A percentile compares a stretch with the other conserved stretches of the same genome.
Conservation (phyloP, 2,329 filamentous ascomycete genomes). For the Berkeleyomyces rouxiae region DNA sequence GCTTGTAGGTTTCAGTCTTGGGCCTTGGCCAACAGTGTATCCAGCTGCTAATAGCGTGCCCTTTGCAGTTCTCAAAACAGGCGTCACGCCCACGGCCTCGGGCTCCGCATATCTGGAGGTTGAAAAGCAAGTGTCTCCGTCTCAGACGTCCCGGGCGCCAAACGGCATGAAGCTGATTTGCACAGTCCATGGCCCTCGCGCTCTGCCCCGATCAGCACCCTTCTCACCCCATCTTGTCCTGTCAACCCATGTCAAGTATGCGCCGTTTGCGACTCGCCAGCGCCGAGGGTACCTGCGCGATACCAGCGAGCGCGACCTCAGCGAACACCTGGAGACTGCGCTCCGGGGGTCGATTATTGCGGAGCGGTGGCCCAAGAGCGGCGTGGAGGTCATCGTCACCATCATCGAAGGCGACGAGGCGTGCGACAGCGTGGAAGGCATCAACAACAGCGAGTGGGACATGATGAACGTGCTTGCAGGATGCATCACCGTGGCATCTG, state of each 20-base stretch:
- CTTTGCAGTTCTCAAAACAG: slow-evolving; percentile 64
- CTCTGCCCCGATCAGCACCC: slow-evolving; percentile 72
- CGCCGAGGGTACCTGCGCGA: slow-evolving; percentile 78
- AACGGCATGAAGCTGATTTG: slow-evolving; percentile 80
- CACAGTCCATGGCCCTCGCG: slow-evolving; percentile 82
- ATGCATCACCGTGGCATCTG: slow-evolving; percentile 85
- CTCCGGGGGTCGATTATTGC: slow-evolving; percentile 79
- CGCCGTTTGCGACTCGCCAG: slow-evolving; percentile 74
- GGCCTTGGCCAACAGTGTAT: background rate
- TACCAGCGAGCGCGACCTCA: slow-evolving; percentile 70
- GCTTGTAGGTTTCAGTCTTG: slow-evolving; percentile 47
- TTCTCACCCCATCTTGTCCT: slow-evolving; percentile 89
- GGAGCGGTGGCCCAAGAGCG: slow-evolving; percentile 95
- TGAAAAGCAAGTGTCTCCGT: slow-evolving; percentile 24
- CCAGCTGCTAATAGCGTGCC: background rate
- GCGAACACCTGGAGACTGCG: slow-evolving; percentile 80
- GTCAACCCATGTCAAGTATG: slow-evolving; percentile 89
- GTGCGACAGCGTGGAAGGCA: slow-evolving; percentile 30
- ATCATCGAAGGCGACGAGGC: slow-evolving; percentile 89
- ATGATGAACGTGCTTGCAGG: slow-evolving; percentile 83
- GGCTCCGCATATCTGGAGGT: slow-evolving; percentile 78
- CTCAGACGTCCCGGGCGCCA: slow-evolving; percentile 26
- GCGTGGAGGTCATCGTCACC: slow-evolving; percentile 85
- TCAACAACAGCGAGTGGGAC: slow-evolving; percentile 55
- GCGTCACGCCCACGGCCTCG: slow-evolving; percentile 80